Base-by-base conservation (phyloP, 2,329 filamentous ascomycete genomes). In the Fusarium mundagurra region DNA sequence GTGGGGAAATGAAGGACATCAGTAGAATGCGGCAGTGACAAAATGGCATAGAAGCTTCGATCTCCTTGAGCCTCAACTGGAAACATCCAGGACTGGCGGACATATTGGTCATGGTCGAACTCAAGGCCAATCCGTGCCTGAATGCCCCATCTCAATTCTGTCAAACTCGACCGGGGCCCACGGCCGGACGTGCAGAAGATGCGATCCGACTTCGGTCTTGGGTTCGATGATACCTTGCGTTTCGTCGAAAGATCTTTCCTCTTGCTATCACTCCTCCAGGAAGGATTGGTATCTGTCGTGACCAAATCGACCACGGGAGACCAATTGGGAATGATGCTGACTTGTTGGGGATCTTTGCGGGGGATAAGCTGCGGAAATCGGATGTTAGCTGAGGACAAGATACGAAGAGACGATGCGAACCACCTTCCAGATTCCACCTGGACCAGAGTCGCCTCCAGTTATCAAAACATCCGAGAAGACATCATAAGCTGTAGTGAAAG, bases 401-500 rank as follows among this genome's bases (percentile, higher is more conserved):
- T 22, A 60, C 20, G 7, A 39, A 18, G 14, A 24, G 8, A 11
- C 11, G 34, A 36, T 10, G 55, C 13, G 27, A 55, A 87, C 84
- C 81, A 93, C 91, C 82, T 91, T 90, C 85, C 93, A 96, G 11
- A 96, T 87, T 2, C 92, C 91, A 12, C 95, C 95, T 69, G 92
- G 89, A 14, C 94, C 93, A 61, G 92, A 92, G 73, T 93, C 92
- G 2, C 96, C 95, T 9, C 93, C 93, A 54, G 93, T 90, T 41
- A 97, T 88, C 53, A 98, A 85, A n/a, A 97, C 88, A 80, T 98
- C 95, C 6, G 91, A 91, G 66, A 89, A 90, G 41, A 87, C 84
- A 71, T 90, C 89, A 54, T 89, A 90, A n/a, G 93, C 86, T 61
- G 91, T 93, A 59, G 94, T 92, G 80, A 98, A 97, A 6, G 94